Conservation (phyloP, 1,139 yeast species). For the Diutina neorugosa region DNA sequence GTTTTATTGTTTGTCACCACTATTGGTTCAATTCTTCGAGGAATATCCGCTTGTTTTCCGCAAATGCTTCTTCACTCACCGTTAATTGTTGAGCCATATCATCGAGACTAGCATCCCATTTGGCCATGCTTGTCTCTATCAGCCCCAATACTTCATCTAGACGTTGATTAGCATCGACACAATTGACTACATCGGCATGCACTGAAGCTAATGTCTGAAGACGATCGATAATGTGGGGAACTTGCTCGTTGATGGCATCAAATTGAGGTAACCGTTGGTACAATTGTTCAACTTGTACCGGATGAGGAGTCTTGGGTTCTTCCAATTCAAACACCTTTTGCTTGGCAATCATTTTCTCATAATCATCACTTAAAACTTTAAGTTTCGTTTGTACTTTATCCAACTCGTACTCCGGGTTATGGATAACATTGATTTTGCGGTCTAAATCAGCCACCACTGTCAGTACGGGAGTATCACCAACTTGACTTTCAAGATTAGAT, state of each 20-base stretch:
- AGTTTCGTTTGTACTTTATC: slow-evolving; percentile 13
- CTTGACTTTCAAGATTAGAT: slow-evolving; percentile 12
- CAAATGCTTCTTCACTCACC: slow-evolving; percentile 5
- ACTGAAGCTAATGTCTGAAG: slow-evolving; percentile 31
- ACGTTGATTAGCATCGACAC: slow-evolving; percentile 15
- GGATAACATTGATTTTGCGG: slow-evolving; percentile 24
- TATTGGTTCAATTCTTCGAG: background rate
- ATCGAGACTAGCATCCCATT: slow-evolving; percentile 29
- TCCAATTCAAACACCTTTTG: slow-evolving; percentile 7
- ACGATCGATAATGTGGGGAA: slow-evolving; percentile 32
- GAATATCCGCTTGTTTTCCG: slow-evolving; percentile 4
- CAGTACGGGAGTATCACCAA: slow-evolving; percentile 16
- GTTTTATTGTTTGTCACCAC: too few species aligned
- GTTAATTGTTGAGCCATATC: slow-evolving; percentile 16
- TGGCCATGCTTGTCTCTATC: slow-evolving; percentile 23
- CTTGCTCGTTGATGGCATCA: slow-evolving; percentile 17
- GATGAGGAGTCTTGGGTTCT: slow-evolving; percentile 6
- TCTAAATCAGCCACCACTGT: slow-evolving; percentile 21
- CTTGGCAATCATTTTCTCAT: slow-evolving; percentile 10
- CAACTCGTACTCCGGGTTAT: slow-evolving; percentile 9
- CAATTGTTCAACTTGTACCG: slow-evolving; percentile 24
- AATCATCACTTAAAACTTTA: slow-evolving; percentile 11
- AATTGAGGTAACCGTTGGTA: slow-evolving; percentile 24
- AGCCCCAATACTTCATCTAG: slow-evolving; percentile 25
- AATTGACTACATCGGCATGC: slow-evolving; percentile 27